Conservation (phyloP, 768 basidiomycete genomes). For the Trametes coccinea region DNA sequence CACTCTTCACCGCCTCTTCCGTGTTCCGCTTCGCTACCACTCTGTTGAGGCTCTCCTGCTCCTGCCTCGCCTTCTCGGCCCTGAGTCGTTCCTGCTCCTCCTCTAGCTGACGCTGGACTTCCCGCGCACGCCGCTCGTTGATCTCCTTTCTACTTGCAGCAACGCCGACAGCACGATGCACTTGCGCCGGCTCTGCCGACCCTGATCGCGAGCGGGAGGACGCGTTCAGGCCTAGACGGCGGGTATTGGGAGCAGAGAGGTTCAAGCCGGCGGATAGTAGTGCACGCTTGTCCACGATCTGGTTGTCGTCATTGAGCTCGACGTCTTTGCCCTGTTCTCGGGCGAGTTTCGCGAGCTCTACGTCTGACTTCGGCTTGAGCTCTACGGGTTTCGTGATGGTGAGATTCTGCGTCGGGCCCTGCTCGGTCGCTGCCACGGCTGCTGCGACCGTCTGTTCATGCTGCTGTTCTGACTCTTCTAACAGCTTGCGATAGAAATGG, state of each 20-base stretch:
- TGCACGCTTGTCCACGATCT: slow-evolving; percentile 95
- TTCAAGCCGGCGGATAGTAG: slow-evolving; percentile 91
- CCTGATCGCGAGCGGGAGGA: slow-evolving; percentile 26
- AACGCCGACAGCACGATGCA: slow-evolving; percentile 79
- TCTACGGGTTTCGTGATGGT: slow-evolving; percentile 76
- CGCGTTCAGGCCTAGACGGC: slow-evolving; percentile 55
- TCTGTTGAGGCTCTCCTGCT: slow-evolving; percentile 65
- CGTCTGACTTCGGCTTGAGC: slow-evolving; percentile 63
- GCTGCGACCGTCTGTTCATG: slow-evolving; percentile 90
- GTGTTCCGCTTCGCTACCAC: slow-evolving; percentile 75
- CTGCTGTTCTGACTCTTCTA: slow-evolving; percentile 77
- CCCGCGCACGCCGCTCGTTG: slow-evolving; percentile 75
- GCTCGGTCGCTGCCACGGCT: slow-evolving; percentile 46
- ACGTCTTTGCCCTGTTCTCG: slow-evolving; percentile 77
- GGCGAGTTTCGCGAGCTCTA: slow-evolving; percentile 71
- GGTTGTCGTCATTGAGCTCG: slow-evolving; percentile 95
- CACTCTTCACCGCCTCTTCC: slow-evolving; percentile 70
- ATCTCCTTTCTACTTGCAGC: slow-evolving; percentile 82
- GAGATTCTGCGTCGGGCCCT: slow-evolving; percentile 62
- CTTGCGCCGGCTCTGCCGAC: slow-evolving; percentile 38
- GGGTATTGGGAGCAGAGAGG: slow-evolving; percentile 79
- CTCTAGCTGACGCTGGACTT: slow-evolving; percentile 78
- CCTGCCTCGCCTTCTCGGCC: slow-evolving; percentile 56
- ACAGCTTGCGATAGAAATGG: slow-evolving; percentile 76
- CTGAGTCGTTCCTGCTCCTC: slow-evolving; percentile 65